Base-by-base conservation (phyloP, 257 asterid species). In the Solanum pimpinellifolium region DNA sequence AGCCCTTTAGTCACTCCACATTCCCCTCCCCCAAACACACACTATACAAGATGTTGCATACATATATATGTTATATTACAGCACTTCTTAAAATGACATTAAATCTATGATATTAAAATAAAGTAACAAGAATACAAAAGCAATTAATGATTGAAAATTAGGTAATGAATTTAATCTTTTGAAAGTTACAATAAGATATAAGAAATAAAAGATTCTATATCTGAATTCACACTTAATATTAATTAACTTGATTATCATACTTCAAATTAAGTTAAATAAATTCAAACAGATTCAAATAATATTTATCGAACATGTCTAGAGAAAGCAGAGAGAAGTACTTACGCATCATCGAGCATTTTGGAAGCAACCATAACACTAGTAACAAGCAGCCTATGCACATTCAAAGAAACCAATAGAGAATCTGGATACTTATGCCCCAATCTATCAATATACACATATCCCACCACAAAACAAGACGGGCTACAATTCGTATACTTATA, bases 291-390 rank as follows among this genome's bases (percentile, higher is more conserved):
- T 2, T 21, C 2, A 66, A 66, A 0, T 66, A 66, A 27, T 27
- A 66, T 35, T 29, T 15, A 47, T 78, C 6, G 21, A 2, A 56
- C 27, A 15, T 16, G 66, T 44, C 11, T 76, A 14, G 56, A 73
- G 9, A 80, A 25, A 39, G 11, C 0, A 10, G 5, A 76, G 5
- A 76, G 27, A 9, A 86, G 44, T 11, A 74, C 98, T 92, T 87
- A 96, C 98, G 90, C 89, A 80, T 96, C 99, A 85, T 96, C 99
- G 18, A 95, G 95, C 90, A 93, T 91, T 89, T 96, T 96, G 89
- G 99, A 95, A 88, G 98, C 99, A 72, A 96, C 93, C 98, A 95
- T 93, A 29, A 96, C 94, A 85, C 95, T 88, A 0, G 98, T 94
- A 72, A 95, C 92, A 3, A 95, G 89, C 89, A 96, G 81, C 27